Evolutionary conservation across 805 yeast species (phyloP).

Genomic region (Scheffersomyces spartinae): DNA sequence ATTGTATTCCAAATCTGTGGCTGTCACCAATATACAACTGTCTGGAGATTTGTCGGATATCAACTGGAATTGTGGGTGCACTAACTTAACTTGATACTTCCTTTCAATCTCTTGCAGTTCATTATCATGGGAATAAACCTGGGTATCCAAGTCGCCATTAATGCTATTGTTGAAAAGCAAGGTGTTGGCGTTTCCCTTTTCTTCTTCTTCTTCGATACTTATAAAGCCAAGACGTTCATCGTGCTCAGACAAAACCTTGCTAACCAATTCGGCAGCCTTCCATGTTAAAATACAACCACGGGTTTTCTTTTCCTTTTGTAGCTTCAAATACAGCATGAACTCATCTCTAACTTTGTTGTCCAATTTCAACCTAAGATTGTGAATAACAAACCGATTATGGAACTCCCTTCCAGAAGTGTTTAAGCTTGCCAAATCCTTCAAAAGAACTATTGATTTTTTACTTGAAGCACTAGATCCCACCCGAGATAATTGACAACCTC

Average conservation of each 20-base stretch:
- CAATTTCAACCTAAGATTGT: slow-evolving; percentile 71
- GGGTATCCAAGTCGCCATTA: slow-evolving; percentile 39
- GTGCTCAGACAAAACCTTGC: slow-evolving; percentile 8
- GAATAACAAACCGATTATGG: slow-evolving; percentile 61
- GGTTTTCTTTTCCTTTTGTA: slow-evolving; percentile 30
- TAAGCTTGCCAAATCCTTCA: slow-evolving; percentile 11
- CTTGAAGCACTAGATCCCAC: slow-evolving; percentile 19
- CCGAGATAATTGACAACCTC: slow-evolving; percentile 4
- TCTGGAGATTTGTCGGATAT: slow-evolving; percentile 33
- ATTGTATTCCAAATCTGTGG: slow-evolving; percentile 49
- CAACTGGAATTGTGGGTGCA: slow-evolving; percentile 76
- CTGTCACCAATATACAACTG: slow-evolving; percentile 39
- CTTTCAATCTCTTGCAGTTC: slow-evolving; percentile 35
- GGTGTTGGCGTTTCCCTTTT: slow-evolving; percentile 3
- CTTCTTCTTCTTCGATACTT: slow-evolving; percentile 6
- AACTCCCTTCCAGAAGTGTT: slow-evolving; percentile 24
- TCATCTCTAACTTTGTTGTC: slow-evolving; percentile 56
- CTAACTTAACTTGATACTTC: slow-evolving; percentile 53
- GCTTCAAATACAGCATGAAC: slow-evolving; percentile 44
- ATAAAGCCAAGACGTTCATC: slow-evolving; percentile 3
- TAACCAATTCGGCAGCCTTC: slow-evolving; percentile 33
- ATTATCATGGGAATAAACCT: slow-evolving; percentile 29
- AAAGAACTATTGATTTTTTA: slow-evolving; percentile 14
- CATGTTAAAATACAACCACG: slow-evolving; percentile 35
- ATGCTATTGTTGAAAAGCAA: slow-evolving; percentile 13